Percentiles rank a stretch among this genome's conserved stretches.
Evolutionary conservation across 169 alveolate species (phyloP).

Genomic region (Cryptosporidium andersoni): DNA sequence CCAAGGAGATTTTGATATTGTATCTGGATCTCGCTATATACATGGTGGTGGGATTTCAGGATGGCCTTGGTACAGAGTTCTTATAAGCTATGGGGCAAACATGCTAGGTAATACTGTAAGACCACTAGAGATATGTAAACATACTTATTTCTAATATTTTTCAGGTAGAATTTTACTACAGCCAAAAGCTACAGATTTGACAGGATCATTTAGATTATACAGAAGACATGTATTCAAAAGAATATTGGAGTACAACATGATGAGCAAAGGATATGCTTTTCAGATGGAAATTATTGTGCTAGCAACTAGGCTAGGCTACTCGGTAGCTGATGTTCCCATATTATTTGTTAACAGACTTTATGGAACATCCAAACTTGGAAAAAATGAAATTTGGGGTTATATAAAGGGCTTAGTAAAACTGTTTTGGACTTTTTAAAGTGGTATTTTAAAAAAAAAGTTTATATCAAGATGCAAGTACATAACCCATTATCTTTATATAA

Average conservation of each 20-base stretch:
- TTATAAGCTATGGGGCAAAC: conserved; percentile 94
- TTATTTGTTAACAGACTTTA: conserved; percentile 95
- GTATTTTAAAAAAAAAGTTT: conserved; percentile 10
- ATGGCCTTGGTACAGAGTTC: conserved; percentile 92
- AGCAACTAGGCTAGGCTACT: conserved; percentile 86
- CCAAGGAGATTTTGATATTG: conserved; percentile 89
- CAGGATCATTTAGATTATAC: conserved; percentile 95
- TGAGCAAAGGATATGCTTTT: conserved; percentile 92
- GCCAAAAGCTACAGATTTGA: conserved; percentile 87
- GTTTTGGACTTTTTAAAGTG: conserved; percentile 80
- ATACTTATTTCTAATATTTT: no score
- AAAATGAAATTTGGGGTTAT: conserved; percentile 89
- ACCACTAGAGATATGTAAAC: neutral
- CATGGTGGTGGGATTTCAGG: conserved; percentile 96
- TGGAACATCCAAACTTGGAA: conserved; percentile 95
- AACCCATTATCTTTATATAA: conserved; percentile 34
- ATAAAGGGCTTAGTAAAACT: conserved; percentile 88
- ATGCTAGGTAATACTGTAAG: conserved; percentile 75
- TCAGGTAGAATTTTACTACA: conserved; percentile 81
- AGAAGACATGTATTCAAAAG: conserved; percentile 87
- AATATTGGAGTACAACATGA: conserved; percentile 79
- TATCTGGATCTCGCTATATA: conserved; percentile 95
- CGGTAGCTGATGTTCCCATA: conserved; percentile 95
- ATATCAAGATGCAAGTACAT: conserved; percentile 25
- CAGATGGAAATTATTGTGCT: conserved; percentile 96